Conservation (phyloP, 352 stramenopile species). For the Pythium folliculosum region DNA sequence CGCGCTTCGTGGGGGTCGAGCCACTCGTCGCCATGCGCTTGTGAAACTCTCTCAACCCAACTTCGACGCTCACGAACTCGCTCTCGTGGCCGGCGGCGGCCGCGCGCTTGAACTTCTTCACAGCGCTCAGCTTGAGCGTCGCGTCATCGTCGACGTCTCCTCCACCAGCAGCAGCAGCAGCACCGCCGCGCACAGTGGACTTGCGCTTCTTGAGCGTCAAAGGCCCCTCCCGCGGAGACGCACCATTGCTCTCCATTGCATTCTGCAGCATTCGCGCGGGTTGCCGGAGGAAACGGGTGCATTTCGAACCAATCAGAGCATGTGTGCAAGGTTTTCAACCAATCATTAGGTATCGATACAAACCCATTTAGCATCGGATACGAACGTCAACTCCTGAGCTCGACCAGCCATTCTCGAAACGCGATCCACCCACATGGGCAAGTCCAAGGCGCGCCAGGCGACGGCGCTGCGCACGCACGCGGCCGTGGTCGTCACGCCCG, state of each 20-base stretch:
- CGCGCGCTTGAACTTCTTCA: conserved; percentile 26
- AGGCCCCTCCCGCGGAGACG: not conserved
- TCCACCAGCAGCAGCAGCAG: not conserved
- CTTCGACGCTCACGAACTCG: conserved; percentile 76
- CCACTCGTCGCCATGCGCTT: conserved; percentile 43
- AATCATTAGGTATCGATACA: conserved; percentile 11
- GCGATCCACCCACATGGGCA: conserved; percentile 20
- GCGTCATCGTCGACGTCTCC: conserved; percentile 1
- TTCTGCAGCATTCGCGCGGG: not conserved
- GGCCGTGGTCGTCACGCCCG: conserved; percentile 8
- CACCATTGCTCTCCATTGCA: conserved; percentile 27
- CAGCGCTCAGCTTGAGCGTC: not conserved
- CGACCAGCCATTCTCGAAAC: conserved; percentile 19
- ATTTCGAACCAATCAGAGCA: conserved; percentile 27
- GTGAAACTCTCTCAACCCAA: conserved; percentile 71
- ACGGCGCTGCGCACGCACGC: conserved; percentile 29
- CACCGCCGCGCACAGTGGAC: not conserved
- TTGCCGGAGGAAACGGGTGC: conserved; percentile 5
- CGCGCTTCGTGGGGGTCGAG: conserved; percentile 15
- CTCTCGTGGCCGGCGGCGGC: conserved; percentile 29
- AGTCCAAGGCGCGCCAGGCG: conserved; percentile 26
- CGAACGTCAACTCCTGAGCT: conserved; percentile 21
- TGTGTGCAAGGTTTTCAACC: no score
- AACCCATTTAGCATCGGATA: conserved; percentile 17
- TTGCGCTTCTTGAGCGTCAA: conserved; percentile 26